These are phyloP conservation scores for Vitis vinifera DNA, from an alignment of 164 flowering plant genomes.

Conservation along the genomic window DNA sequence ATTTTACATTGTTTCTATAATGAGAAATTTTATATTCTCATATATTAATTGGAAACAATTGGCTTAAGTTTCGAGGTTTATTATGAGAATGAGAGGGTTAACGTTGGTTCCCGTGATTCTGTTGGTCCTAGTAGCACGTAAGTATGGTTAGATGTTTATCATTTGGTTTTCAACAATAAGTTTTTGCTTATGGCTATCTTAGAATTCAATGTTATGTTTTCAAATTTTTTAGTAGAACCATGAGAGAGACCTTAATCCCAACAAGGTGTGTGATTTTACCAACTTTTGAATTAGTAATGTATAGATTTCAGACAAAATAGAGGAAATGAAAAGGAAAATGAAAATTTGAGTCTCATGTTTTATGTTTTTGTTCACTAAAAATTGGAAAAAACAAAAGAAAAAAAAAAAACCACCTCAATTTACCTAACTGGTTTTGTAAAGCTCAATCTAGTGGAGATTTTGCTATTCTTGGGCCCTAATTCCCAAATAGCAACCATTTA, in stretches of 20 bases:
- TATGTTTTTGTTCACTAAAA: background rate
- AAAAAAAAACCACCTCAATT: background rate
- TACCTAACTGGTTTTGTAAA: background rate
- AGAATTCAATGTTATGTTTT: background rate
- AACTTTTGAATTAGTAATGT: background rate
- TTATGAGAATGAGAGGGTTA: slow-evolving; percentile 29
- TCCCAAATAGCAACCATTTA: no score
- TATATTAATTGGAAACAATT: background rate
- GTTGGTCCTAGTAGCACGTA: slow-evolving; percentile 17
- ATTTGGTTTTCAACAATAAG: background rate
- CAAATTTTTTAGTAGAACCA: slow-evolving; percentile 5
- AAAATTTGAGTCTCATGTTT: background rate
- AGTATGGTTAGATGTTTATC: slow-evolving; percentile 1
- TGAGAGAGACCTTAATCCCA: slow-evolving; percentile 3
- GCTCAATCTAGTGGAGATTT: no score
- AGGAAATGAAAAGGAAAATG: background rate
- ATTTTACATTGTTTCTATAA: no score
- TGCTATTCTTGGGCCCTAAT: no score
- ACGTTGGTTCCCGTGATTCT: slow-evolving; percentile 7
- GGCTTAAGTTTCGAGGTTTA: slow-evolving; percentile 40
- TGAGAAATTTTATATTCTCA: no score
- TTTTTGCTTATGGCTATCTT: background rate
- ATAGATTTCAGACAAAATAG: background rate
- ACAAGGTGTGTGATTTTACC: slow-evolving; percentile 12
- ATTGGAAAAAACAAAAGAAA: no score